Evolutionary conservation across 805 yeast genomes (phyloP), one percentile per base, ranked within the genome.

Genomic region (Schwanniomyces polymorphus): DNA sequence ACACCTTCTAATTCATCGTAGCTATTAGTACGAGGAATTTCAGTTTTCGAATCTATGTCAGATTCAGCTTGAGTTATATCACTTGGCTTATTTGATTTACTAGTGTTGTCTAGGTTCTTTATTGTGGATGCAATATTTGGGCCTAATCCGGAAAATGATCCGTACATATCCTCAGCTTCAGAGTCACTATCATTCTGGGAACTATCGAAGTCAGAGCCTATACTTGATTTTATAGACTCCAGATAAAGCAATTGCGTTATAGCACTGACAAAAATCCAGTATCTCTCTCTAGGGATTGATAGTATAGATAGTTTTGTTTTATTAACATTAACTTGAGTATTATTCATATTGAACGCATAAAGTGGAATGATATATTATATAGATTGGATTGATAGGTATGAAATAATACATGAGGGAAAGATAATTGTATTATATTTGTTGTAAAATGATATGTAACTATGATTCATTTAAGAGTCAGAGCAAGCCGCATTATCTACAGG

Each of bases 191-290:
- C 50, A 17, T 41, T 38, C 16, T 44, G 45, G n/a, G 46, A 47
- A 34, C 46, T 47, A n/a, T 50, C 58, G 2, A 43, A 47, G 26
- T 51, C 48, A 23, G 44, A 47, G 11, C 46, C 51, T 5, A 40
- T 44, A 27, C 39, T 41, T 17, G 52, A 40, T 35, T 54, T 60
- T 27, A 54, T 47, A 2, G 74, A 64, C 46, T 76, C 70, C 14
- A 53, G 51, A 51, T 75, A 67, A 16, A 81, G 55, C 7, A 82
- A 67, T 53, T 72, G 74, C 26, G 80, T 61, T n/a, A 82, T 67
- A 1, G 84, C 77, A 29, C 78, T 68, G 31, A 74, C 65, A 52
- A 81, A 81, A n/a, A 78, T 47, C 80, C 85, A 80, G 56, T 74
- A 78, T 48, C 71, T 69, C 16, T 64, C 68, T 49, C 84, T 61